Conservation (phyloP, 345 rosid genomes). For the Dipteronia sinensis region DNA sequence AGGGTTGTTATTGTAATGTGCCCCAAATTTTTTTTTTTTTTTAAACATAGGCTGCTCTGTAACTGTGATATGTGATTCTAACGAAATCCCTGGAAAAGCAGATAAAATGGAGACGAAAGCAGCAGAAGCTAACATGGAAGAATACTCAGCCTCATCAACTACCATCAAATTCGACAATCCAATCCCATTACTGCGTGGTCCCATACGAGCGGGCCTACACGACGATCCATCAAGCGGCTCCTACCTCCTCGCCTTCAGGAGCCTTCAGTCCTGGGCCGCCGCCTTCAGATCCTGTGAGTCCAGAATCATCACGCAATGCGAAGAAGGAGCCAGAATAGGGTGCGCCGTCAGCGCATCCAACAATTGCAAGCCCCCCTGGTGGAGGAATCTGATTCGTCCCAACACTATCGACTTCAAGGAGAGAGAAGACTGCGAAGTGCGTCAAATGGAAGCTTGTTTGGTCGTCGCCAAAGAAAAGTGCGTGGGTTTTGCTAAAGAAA, state of each 20-base stretch:
- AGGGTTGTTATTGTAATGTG: no score
- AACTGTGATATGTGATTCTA: no score
- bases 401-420: constrained; percentile 49
- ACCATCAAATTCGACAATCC: constrained; percentile 53
- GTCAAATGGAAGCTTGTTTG: constrained; percentile 69
- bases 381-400: constrained; percentile 46
- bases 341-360: constrained; percentile 79
- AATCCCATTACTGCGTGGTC: constrained; percentile 71
- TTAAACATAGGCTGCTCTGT: no score
- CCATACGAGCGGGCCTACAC: constrained; percentile 42
- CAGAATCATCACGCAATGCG: constrained; percentile 63
- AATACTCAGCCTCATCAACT: constrained; percentile 66
- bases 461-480: constrained; percentile 68
- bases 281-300: constrained; percentile 52
- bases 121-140: constrained; percentile 29
- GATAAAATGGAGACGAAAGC: neutral
- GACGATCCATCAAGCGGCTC: constrained; percentile 49
- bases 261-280: constrained; percentile 57
- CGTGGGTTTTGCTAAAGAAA: constrained; percentile 56
- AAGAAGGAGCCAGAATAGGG: constrained; percentile 75
- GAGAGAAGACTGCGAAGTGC: constrained; percentile 74
- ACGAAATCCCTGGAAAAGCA: no score
- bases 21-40: no score
- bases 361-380: constrained; percentile 83
- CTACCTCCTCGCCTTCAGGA: constrained; percentile 68